Percentiles rank a stretch among this genome's conserved stretches.
These are phyloP conservation scores for Calonectria naviculata DNA, from an alignment of 2,329 filamentous ascomycete species.

Conservation along the genomic window DNA sequence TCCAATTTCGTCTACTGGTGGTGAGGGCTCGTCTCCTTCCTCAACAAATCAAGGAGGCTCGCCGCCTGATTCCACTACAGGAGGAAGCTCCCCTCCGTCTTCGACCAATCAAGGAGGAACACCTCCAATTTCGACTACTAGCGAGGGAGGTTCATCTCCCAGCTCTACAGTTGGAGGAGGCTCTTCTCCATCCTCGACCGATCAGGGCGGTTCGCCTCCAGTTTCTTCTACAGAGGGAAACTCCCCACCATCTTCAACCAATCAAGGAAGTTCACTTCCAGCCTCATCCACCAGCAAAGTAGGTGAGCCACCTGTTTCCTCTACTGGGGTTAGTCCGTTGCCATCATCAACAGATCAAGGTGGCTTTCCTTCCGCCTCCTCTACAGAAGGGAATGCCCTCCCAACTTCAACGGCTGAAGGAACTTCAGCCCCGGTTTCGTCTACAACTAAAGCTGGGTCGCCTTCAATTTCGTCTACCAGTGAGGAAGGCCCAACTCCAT, in stretches of 20 bases:
- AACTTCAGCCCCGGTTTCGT: background rate
- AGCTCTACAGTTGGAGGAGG: background rate
- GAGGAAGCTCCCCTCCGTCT: too few species aligned
- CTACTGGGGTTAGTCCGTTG: too few species aligned
- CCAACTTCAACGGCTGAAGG: too few species aligned
- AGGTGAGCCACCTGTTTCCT: too few species aligned
- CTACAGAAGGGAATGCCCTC: too few species aligned
- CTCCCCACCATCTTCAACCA: background rate
- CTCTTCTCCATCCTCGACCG: background rate
- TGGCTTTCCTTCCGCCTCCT: too few species aligned
- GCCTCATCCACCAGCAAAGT: background rate
- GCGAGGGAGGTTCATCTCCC: background rate
- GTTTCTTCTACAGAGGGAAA: too few species aligned
- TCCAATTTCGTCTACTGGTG: background rate
- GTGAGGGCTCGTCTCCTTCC: background rate
- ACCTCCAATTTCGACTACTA: background rate
- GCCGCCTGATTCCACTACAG: too few species aligned
- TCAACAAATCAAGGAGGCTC: background rate
- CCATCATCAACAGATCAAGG: too few species aligned
- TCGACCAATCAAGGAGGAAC: too few species aligned
- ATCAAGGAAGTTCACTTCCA: background rate
- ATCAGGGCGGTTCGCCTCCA: background rate
- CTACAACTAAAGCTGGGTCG: background rate
- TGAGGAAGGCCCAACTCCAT: background rate
- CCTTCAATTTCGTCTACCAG: background rate